Conservation (phyloP, 768 basidiomycete genomes). For the Tylopilus plumbeoviolaceoides region DNA sequence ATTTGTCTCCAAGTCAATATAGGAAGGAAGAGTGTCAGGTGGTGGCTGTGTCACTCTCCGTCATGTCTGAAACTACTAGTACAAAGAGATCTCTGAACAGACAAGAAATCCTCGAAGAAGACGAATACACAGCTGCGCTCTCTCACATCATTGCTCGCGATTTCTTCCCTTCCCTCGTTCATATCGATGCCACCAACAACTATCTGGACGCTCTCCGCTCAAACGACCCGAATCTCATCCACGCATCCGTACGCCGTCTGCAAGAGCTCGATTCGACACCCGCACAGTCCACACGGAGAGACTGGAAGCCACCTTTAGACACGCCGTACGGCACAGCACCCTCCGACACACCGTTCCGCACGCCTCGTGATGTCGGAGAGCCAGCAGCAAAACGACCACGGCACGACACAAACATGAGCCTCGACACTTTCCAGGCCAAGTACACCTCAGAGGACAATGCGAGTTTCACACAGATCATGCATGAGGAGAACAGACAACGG, state of each 20-base stretch:
- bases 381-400: constrained; percentile 52
- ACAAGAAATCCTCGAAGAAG: constrained; percentile 80
- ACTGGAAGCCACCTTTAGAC: constrained; percentile 47
- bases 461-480: constrained; percentile 89
- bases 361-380: constrained; percentile 38
- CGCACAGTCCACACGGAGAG: constrained; percentile 25
- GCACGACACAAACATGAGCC: constrained; percentile 57
- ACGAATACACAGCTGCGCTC: constrained; percentile 88
- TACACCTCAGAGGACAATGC: constrained; percentile 98
- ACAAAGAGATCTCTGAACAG: constrained; percentile 60
- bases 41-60: constrained; percentile 11
- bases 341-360: constrained; percentile 63
- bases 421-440: constrained; percentile 85
- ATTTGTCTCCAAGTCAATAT: too few relatives aligned
- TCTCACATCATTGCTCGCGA: constrained; percentile 93
- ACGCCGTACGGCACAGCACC: constrained; percentile 62
- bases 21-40: too few relatives aligned
- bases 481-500: constrained; percentile 81
- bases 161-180: constrained; percentile 93
- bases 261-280: constrained; percentile 61
- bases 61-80: constrained; percentile 29
- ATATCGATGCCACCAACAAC: constrained; percentile 82
- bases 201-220: constrained; percentile 78
- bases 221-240: constrained; percentile 74
- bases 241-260: constrained; percentile 68